phyloP scores from a whole-genome alignment of 352 stramenopile genomes.

The Phytophthora rubi region DNA sequence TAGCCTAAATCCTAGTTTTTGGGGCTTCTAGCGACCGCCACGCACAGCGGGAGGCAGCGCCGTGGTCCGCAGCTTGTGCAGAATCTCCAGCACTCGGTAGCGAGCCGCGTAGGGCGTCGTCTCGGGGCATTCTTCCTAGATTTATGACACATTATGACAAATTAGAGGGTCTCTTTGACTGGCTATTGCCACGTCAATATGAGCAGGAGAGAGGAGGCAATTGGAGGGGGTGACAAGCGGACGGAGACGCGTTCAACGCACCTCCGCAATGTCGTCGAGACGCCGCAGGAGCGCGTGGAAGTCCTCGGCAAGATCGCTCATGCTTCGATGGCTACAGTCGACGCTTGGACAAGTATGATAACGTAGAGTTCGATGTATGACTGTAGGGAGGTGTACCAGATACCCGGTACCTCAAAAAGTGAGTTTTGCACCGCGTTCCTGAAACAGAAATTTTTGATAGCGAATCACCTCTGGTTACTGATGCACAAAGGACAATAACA shows the following conservation, averaged over 20 bases:
- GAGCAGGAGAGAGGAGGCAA: neutral
- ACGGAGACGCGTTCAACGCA: slow-evolving; percentile 26
- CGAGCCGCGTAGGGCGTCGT: slow-evolving; percentile 53
- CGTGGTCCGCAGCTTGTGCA: slow-evolving; percentile 59
- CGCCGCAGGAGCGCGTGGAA: slow-evolving; percentile 39
- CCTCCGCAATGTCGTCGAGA: slow-evolving; percentile 39
- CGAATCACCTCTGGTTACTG: too few relatives aligned
- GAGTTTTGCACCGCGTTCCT: too few relatives aligned
- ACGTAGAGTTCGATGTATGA: neutral
- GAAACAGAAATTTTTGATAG: too few relatives aligned
- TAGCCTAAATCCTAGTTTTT: neutral
- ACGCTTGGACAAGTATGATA: too few relatives aligned
- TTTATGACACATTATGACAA: neutral
- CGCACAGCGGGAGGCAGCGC: slow-evolving; percentile 37
- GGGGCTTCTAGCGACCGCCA: slow-evolving; percentile 4
- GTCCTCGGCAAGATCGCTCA: slow-evolving; percentile 40
- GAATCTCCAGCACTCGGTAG: slow-evolving; percentile 62
- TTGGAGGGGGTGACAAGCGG: too few relatives aligned
- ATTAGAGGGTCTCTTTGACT: neutral
- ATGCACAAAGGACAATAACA: too few relatives aligned
- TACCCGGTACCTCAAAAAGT: too few relatives aligned
- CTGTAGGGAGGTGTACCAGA: neutral
- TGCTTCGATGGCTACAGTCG: neutral
- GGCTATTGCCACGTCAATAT: neutral
- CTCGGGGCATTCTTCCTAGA: slow-evolving; percentile 56